A percentile compares a stretch with the other conserved stretches of the same genome.
Evolutionary conservation across 176 grass and related monocot species (phyloP).

Genomic region (Oryza nivara): DNA sequence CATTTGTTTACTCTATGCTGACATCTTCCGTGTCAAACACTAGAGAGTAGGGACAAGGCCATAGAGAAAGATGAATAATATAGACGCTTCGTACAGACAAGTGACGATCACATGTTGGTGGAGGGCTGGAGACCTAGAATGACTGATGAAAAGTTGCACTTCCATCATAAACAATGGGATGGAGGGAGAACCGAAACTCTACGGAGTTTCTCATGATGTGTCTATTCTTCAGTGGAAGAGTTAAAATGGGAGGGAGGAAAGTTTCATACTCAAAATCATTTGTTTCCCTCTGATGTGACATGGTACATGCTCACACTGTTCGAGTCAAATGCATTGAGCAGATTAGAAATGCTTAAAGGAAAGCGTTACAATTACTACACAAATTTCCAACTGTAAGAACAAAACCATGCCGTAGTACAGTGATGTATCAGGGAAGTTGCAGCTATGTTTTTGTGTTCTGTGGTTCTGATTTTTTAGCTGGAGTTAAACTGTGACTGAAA

Average conservation of each 20-base stretch:
- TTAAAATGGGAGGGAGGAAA: neutral
- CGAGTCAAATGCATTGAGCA: neutral
- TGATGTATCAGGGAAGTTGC: neutral
- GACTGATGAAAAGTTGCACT: constrained; percentile 20
- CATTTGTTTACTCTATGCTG: neutral
- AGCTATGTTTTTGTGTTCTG: too few relatives aligned
- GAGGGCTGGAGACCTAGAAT: constrained; percentile 34
- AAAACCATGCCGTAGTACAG: neutral
- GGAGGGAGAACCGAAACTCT: neutral
- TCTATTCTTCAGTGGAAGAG: neutral
- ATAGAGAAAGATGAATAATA: neutral
- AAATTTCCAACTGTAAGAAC: constrained; percentile 24
- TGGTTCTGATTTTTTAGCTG: neutral
- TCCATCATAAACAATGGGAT: neutral
- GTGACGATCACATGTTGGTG: constrained; percentile 31
- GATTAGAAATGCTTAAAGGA: neutral
- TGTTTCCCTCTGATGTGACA: neutral
- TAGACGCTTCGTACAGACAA: constrained; percentile 34
- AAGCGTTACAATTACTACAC: constrained; percentile 12
- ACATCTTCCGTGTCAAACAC: constrained; percentile 43
- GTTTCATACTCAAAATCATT: neutral
- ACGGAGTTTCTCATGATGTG: neutral
- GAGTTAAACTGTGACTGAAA: neutral
- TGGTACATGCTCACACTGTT: neutral
- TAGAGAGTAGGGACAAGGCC: neutral